Evolutionary conservation across 768 basidiomycete genomes (phyloP), one percentile per base, ranked within the genome.

Genomic region (Tricholoma bakamatsutake): DNA sequence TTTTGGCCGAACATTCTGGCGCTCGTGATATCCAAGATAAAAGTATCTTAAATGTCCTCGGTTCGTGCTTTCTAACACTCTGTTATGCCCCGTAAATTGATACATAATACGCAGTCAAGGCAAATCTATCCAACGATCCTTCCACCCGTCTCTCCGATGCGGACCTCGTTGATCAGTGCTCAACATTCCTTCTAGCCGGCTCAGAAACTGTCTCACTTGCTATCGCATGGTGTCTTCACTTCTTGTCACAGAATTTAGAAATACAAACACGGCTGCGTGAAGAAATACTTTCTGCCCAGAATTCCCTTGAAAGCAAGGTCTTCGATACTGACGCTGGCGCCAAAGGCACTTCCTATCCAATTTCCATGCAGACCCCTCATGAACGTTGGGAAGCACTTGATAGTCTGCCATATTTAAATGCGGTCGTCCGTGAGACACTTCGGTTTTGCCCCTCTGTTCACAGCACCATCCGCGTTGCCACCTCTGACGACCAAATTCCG

Each of bases 111-210:
- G 1, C 59, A 87, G 86, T 87, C 59, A 80, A 81, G 66, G 79
- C 83, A 12, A 86, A 86, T 66, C 70, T 82, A 11, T 75, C 77
- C 9, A 69, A 68, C 18, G 74, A 78, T 53, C 60, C 72, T 4
- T 69, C 73, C 5, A 71, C 73, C 57, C 73, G 76, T 13, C 66
- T 88, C 49, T 75, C 81, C n/a, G 86, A 88, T 58, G 64, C 75
- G 28, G 84, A 84, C 49, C 69, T 85, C n/a, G 69, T 84, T 7
- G 80, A 81, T 57, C 83, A 85, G 65, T 79, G 84, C 60, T 78
- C 79, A n/a, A 83, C 83, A 30, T 80, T 87, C 66, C 72, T 87
- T 54, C 79, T 84, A 40, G 83, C 79, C 2, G 85, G 86, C 11
- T 81, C 84, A 24, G 84, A 86, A 61, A 77, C 82, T 2, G 80